A percentile compares a stretch with the other conserved stretches of the same genome.
Evolutionary conservation across 140 eudicot genomes (phyloP).

Genomic region (Oenanthe javanica): DNA sequence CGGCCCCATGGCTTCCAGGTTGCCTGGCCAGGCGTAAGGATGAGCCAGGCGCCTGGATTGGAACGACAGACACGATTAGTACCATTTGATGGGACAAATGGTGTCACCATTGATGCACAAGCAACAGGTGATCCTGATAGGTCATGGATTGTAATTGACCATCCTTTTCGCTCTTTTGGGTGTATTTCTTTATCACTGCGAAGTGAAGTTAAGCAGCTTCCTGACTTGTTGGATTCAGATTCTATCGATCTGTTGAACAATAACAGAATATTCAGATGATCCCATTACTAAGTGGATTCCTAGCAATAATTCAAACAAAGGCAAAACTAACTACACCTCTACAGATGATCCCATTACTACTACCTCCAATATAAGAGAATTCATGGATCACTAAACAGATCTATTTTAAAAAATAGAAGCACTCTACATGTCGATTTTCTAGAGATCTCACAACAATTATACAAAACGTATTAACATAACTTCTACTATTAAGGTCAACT

Average conservation of each 20-base stretch:
- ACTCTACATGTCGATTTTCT: neutral
- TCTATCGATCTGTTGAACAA: conserved; percentile 47
- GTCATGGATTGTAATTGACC: conserved; percentile 94
- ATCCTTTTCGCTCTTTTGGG: conserved; percentile 78
- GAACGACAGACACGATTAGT: conserved; percentile 64
- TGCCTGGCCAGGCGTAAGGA: conserved; percentile 67
- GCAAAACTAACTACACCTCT: neutral
- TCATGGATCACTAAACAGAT: neutral
- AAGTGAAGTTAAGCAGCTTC: conserved; percentile 46
- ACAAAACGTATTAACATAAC: neutral
- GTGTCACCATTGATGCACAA: conserved; percentile 96
- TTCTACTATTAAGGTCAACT: neutral
- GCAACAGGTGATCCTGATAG: conserved; percentile 96
- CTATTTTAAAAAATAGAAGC: neutral
- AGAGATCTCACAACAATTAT: neutral
- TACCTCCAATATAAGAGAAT: neutral
- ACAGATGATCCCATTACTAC: neutral
- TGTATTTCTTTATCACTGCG: conserved; percentile 33
- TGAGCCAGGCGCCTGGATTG: conserved; percentile 97
- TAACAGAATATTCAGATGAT: neutral
- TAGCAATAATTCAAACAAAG: neutral
- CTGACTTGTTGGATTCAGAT: conserved; percentile 53
- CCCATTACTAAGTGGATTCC: neutral
- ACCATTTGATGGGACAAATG: conserved; percentile 87
- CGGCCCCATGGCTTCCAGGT: conserved; percentile 99